A percentile compares a stretch with the other conserved stretches of the same genome.
Evolutionary conservation across 495 filamentous ascomycete species (phyloP).

Genomic region (Amniculicola lignicola): DNA sequence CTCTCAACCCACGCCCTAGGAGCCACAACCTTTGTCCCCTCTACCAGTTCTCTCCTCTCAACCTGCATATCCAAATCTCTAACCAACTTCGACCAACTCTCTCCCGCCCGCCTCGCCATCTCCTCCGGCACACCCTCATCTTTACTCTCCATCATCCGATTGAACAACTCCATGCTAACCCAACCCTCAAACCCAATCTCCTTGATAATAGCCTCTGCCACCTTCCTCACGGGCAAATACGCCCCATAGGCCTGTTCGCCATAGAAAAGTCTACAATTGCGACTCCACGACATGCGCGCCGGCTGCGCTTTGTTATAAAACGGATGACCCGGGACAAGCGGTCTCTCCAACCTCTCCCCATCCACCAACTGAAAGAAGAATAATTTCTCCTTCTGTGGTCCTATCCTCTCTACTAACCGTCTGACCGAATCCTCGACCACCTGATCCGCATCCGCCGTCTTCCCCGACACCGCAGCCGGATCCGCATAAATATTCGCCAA

Average conservation of each 20-base stretch:
- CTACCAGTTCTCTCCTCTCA: not conserved
- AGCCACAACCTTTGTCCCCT: not conserved
- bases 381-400: constrained; percentile 58
- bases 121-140: constrained; percentile 53
- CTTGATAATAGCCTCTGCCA: constrained; percentile 59
- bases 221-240: constrained; percentile 66
- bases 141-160: constrained; percentile 57
- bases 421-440: constrained; percentile 57
- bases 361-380: constrained; percentile 81
- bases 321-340: constrained; percentile 59
- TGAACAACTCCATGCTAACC: constrained; percentile 80
- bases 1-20: too few relatives aligned
- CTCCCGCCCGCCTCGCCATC: constrained; percentile 62
- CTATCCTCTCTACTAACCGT: constrained; percentile 55
- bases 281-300: constrained; percentile 73
- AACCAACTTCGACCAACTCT: constrained; percentile 61
- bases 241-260: constrained; percentile 67
- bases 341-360: constrained; percentile 59
- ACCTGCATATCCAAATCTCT: constrained; percentile 43
- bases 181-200: constrained; percentile 68
- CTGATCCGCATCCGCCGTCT: constrained; percentile 55
- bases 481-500: constrained; percentile 72
- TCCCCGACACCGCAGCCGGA: constrained; percentile 54
- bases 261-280: constrained; percentile 73
- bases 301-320: constrained; percentile 64